Conservation (phyloP, 345 rosid genomes). For the Trapa bicornis region DNA sequence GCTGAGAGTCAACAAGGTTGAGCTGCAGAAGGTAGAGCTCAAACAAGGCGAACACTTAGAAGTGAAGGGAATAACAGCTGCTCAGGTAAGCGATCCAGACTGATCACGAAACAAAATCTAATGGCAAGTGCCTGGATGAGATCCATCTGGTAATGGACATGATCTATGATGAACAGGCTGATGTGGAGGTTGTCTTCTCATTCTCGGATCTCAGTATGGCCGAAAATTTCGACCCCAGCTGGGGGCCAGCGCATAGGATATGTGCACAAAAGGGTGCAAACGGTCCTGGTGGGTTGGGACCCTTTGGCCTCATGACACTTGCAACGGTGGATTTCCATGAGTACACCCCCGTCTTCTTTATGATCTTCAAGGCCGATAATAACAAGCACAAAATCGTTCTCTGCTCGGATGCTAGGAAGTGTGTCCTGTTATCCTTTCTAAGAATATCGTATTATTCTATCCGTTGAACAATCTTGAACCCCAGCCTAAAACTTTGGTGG, state of each 20-base stretch:
- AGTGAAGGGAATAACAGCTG: conserved; percentile 56
- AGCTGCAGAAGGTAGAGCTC: conserved; percentile 22
- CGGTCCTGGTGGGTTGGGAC: conserved; percentile 59
- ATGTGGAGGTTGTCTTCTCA: conserved; percentile 59
- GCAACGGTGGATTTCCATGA: conserved; percentile 23
- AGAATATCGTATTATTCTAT: background rate
- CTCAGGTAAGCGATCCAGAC: conserved; percentile 27
- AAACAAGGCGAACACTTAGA: conserved; percentile 30
- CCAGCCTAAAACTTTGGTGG: background rate
- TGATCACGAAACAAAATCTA: no score
- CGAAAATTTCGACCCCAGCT: conserved; percentile 42
- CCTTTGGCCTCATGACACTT: conserved; percentile 68
- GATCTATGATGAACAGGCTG: conserved; percentile 28
- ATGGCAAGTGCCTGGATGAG: no score
- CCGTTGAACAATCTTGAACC: background rate
- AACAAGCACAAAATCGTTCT: conserved; percentile 42
- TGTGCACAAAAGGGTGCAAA: conserved; percentile 39
- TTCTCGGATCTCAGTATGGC: conserved; percentile 42
- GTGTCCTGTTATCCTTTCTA: conserved; percentile 1
- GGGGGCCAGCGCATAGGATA: conserved; percentile 40
- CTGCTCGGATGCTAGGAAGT: conserved; percentile 83
- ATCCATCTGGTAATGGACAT: background rate
- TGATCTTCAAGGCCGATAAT: conserved; percentile 33
- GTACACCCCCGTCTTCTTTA: conserved; percentile 70
- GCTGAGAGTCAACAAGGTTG: conserved; percentile 23